Evolutionary conservation across 2,329 filamentous ascomycete species (phyloP), one percentile per base, ranked within the genome.

Genomic region (Pseudocercospora vitis): DNA sequence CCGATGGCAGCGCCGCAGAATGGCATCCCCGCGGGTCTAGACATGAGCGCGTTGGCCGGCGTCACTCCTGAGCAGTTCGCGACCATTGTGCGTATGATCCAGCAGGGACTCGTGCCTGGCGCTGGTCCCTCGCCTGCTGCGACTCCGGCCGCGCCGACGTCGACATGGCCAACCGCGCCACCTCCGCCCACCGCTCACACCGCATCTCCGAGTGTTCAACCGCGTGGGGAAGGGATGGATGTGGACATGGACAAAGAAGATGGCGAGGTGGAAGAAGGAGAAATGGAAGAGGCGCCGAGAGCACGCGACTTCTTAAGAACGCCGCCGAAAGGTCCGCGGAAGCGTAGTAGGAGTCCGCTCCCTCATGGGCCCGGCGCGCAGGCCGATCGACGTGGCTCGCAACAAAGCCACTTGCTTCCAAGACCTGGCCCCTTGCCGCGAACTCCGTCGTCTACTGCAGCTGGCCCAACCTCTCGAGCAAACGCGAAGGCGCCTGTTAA

Each of bases 201-300:
- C 11, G 23, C 50, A 16, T 11, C 40, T 4, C 18, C 37, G 2
- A 33, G 37, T 9, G 21, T 40, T 28, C 28, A 49, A 9, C n/a
- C 40, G 42, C 26, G 11, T 6, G 11, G 26, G 6, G 53, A 28
- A 11, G 48, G 52, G 19, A 12, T 50, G 29, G 57, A 57, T 52
- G 47, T 69, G 45, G 68, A 76, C 40, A 69, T 70, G 50, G 78
- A 80, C 52, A 74, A 74, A 52, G 88, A 94, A 65, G 89, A 95
- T 64, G 88, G 87, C 12, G 89, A 95, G 68, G 69, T 94, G 58
- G 89, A 92, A 63, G 87, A 90, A 63, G 81, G 78, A 14, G 84
- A 86, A 62, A 77, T 80, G 45, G 48, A 57, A 19, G 59, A 53
- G 2, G 46, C 29, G 8, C 47, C 50, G 18, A 47, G 45, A 24